Evolutionary conservation across 768 basidiomycete genomes (phyloP).

Genomic region (Boletus sensibilis): DNA sequence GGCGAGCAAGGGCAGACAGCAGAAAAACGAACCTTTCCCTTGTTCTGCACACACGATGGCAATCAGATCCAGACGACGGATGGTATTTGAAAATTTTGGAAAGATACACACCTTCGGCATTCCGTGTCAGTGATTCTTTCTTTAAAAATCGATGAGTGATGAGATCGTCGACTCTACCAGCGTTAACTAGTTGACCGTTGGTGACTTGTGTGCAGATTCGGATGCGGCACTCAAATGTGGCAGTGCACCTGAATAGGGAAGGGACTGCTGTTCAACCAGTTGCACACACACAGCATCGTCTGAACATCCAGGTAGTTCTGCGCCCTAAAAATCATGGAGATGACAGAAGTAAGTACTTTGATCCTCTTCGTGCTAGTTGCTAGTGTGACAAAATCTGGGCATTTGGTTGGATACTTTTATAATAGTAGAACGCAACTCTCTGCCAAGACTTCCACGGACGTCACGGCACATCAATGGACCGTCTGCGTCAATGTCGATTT

Average conservation of each 20-base stretch:
- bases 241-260: constrained; percentile 13
- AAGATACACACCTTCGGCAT: constrained; percentile 27
- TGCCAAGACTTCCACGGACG: not conserved
- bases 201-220: constrained; percentile 1
- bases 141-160: not conserved
- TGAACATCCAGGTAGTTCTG: too few species aligned
- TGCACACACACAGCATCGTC: not conserved
- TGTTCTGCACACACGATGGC: constrained; percentile 19
- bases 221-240: not conserved
- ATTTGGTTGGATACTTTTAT: not conserved
- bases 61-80: not conserved
- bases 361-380: not conserved
- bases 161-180: not conserved
- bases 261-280: too few species aligned
- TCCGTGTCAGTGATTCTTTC: not conserved
- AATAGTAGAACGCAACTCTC: not conserved
- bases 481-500: too few species aligned
- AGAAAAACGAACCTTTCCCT: constrained; percentile 25
- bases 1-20: not conserved
- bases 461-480: too few species aligned
- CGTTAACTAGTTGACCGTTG: not conserved
- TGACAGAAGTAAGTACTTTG: too few species aligned
- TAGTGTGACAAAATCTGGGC: not conserved
- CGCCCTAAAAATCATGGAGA: too few species aligned
- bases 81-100: not conserved